Conservation (phyloP, 441 rosid species). For the Jatropha multifida region DNA sequence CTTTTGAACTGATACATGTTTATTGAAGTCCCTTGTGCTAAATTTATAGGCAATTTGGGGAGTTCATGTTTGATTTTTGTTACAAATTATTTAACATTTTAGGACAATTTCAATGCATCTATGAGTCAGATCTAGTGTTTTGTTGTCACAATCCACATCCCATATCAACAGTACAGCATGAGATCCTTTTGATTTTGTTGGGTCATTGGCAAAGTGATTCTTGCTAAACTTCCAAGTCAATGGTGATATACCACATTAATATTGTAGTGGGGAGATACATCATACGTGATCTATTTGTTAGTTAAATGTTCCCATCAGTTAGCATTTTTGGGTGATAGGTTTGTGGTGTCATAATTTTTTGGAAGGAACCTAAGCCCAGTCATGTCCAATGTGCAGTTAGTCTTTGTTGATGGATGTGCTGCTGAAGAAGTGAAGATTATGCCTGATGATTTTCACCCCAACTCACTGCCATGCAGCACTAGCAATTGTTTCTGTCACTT, state of each 20-base stretch:
- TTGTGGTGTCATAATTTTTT: not conserved
- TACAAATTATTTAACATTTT: not conserved
- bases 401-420: not conserved
- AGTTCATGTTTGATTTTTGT: not conserved
- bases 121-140: not conserved
- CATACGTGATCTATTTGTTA: not conserved
- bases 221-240: not conserved
- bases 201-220: not conserved
- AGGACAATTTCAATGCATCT: not conserved
- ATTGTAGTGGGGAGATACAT: not conserved
- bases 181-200: too few relatives aligned
- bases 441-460: not conserved
- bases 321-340: not conserved
- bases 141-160: not conserved
- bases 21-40: not conserved
- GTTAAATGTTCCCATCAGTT: not conserved
- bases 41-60: not conserved
- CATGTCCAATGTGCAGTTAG: not conserved
- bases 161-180: too few relatives aligned
- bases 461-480: not conserved
- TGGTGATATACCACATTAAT: not conserved
- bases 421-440: not conserved
- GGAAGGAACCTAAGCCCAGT: not conserved
- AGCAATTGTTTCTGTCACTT: not conserved
- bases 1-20: not conserved